Evolutionary conservation across 768 basidiomycete species (phyloP).

Genomic region (Mycena belliarum): DNA sequence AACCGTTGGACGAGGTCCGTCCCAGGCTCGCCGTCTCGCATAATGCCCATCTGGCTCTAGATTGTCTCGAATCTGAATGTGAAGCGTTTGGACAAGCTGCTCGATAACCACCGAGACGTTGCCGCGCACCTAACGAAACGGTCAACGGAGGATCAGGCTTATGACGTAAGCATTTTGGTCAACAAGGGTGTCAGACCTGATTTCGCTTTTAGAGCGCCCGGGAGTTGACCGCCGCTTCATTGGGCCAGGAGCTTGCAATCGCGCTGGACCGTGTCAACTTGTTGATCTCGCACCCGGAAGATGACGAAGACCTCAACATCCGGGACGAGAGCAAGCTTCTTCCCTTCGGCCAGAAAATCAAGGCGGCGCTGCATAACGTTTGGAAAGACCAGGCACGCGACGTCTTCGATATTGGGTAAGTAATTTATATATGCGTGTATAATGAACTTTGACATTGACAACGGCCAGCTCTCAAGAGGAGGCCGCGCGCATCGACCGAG

Average conservation of each 20-base stretch:
- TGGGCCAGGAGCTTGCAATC: slow-evolving; percentile 81
- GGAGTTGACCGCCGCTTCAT: slow-evolving; percentile 75
- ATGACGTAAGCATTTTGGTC: slow-evolving; percentile 59
- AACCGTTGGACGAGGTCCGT: slow-evolving; percentile 73
- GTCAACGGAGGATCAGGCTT: slow-evolving; percentile 78
- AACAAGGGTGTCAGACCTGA: neutral
- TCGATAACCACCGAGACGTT: slow-evolving; percentile 65
- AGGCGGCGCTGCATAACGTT: slow-evolving; percentile 63
- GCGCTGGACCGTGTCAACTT: slow-evolving; percentile 60
- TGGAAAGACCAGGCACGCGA: slow-evolving; percentile 73
- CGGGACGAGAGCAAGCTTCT: slow-evolving; percentile 40
- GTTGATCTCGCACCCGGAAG: slow-evolving; percentile 47
- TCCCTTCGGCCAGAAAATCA: slow-evolving; percentile 57
- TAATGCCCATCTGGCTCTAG: slow-evolving; percentile 31
- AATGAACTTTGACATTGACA: neutral
- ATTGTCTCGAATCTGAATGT: slow-evolving; percentile 52
- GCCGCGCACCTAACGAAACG: slow-evolving; percentile 67
- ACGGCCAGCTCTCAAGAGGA: slow-evolving; percentile 68
- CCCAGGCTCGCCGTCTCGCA: neutral
- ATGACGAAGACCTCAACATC: slow-evolving; percentile 46
- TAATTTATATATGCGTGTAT: slow-evolving; percentile 1
- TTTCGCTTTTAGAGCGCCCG: slow-evolving; percentile 64
- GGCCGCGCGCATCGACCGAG: slow-evolving; percentile 60
- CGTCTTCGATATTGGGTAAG: slow-evolving; percentile 83
- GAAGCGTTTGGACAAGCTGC: slow-evolving; percentile 57